phyloP scores from a whole-genome alignment of 225 moss, liverwort and hornwort genomes.

The Pseudoscleropodium purum region DNA sequence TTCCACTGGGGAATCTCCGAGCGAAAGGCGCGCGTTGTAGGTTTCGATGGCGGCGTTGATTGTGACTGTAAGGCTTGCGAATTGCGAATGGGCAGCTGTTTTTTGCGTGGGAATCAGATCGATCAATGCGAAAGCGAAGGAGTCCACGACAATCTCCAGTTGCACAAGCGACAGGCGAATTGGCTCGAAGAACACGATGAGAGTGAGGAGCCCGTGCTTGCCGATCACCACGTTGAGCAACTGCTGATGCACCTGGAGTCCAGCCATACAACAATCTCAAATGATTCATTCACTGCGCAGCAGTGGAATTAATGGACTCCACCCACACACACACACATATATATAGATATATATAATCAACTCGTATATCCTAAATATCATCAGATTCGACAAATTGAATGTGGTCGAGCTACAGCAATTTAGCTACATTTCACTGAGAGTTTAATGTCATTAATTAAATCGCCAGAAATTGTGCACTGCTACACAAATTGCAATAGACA shows the following conservation, averaged over 20 bases:
- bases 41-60: neutral
- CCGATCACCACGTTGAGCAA: neutral
- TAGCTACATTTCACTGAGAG: too few relatives aligned
- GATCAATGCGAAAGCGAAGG: neutral
- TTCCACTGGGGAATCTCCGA: neutral
- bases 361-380: neutral
- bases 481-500: neutral
- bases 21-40: neutral
- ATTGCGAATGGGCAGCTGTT: neutral
- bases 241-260: neutral
- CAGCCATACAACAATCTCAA: neutral
- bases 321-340: too few relatives aligned
- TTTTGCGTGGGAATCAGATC: neutral
- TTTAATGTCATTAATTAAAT: neutral
- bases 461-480: neutral
- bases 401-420: neutral
- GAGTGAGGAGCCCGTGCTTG: neutral
- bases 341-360: too few relatives aligned
- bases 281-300: neutral
- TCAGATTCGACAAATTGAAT: neutral
- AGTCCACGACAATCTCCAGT: neutral
- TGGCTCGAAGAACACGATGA: neutral
- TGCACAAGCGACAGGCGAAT: neutral
- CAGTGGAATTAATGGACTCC: neutral
- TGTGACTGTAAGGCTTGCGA: neutral